These are phyloP conservation scores for Patellifolia procumbens DNA, from an alignment of 179 eudicot species.

Conservation along the genomic window DNA sequence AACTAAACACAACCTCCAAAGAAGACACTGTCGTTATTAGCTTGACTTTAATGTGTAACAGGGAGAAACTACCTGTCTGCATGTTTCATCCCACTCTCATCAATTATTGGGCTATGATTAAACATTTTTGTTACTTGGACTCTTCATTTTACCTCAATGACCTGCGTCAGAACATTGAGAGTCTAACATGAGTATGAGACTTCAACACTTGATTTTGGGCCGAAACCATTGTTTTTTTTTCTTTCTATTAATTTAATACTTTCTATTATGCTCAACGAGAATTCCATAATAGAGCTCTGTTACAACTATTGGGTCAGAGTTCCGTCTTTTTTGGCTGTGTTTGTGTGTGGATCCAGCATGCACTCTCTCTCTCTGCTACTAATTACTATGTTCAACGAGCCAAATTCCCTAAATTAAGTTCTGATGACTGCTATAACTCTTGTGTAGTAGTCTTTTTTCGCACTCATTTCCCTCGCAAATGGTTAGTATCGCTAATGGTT, in stretches of 20 bases:
- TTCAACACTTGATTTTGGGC: not conserved
- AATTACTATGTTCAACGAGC: not conserved
- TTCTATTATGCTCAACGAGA: too few relatives aligned
- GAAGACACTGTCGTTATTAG: not conserved
- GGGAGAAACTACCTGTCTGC: not conserved
- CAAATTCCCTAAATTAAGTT: not conserved
- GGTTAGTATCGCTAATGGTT: not conserved
- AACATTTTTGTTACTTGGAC: not conserved
- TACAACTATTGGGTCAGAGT: too few relatives aligned
- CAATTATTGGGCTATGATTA: not conserved
- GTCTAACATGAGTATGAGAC: not conserved
- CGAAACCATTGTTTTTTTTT: too few relatives aligned
- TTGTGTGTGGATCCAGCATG: too few relatives aligned
- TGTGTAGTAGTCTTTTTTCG: too few relatives aligned
- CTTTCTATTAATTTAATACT: too few relatives aligned
- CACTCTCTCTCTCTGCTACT: not conserved
- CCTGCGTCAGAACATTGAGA: too few relatives aligned
- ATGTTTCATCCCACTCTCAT: not conserved
- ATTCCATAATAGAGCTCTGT: too few relatives aligned
- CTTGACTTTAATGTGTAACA: slow-evolving; percentile 1
- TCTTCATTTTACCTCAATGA: not conserved
- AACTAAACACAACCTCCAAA: not conserved
- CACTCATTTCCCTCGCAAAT: not conserved
- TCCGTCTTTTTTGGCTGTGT: too few relatives aligned
- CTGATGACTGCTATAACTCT: not conserved